Percentiles rank a stretch among this genome's conserved stretches.
phyloP scores from a whole-genome alignment of 78 protist species.

The Neovahlkampfia damariscottae region DNA sequence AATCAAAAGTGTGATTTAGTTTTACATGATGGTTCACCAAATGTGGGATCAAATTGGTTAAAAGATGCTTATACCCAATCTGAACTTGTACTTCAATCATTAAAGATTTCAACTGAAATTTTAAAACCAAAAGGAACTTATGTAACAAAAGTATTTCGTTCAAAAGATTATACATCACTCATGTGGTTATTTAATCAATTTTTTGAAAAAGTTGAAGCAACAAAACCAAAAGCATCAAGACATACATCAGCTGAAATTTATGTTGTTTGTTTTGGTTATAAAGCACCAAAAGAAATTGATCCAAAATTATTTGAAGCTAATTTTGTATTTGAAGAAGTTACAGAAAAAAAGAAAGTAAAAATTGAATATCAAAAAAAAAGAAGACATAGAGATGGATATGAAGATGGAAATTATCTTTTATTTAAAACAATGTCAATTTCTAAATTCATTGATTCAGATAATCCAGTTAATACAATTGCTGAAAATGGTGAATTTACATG shows the following conservation, averaged over 20 bases:
- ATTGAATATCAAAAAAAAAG: not conserved
- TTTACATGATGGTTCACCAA: constrained; percentile 99
- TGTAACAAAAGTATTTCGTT: constrained; percentile 96
- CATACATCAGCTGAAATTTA: constrained; percentile 94
- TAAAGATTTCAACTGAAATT: constrained; percentile 83
- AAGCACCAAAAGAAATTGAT: constrained; percentile 79
- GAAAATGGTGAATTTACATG: constrained; percentile 14
- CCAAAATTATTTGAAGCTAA: constrained; percentile 76
- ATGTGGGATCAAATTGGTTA: constrained; percentile 92
- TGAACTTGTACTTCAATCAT: constrained; percentile 80
- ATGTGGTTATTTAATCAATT: constrained; percentile 86
- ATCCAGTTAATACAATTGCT: constrained; percentile 38
- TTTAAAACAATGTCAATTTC: not conserved
- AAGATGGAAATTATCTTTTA: constrained; percentile 19
- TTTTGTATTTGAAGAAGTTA: constrained; percentile 60
- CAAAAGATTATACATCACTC: constrained; percentile 84
- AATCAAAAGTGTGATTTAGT: constrained; percentile 74
- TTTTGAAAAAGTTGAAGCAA: constrained; percentile 87
- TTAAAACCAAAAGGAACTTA: constrained; percentile 78
- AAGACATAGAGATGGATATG: constrained; percentile 44
- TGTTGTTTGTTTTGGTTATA: constrained; percentile 88
- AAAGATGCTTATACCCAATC: constrained; percentile 92
- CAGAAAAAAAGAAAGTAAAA: not conserved
- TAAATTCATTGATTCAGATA: constrained; percentile 28
- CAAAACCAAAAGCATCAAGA: constrained; percentile 90